These are phyloP conservation scores for Solanum infundibuliforme DNA, from an alignment of 257 asterid species.

Conservation along the genomic window DNA sequence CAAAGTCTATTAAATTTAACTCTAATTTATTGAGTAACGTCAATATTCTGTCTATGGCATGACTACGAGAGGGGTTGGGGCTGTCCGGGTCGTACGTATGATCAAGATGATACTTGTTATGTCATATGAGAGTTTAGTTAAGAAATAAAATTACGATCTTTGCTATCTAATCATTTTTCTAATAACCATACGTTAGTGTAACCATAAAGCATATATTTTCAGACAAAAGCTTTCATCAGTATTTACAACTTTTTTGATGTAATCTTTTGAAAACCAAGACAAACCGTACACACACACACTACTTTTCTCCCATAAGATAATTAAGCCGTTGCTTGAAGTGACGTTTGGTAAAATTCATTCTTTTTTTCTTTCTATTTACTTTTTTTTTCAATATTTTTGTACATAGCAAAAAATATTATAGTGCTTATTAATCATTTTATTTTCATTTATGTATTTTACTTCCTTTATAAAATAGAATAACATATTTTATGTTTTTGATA, in stretches of 20 bases:
- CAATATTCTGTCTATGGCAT: not conserved
- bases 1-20: not conserved
- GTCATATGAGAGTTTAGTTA: not conserved
- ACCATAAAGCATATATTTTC: not conserved
- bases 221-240: not conserved
- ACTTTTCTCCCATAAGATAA: not conserved
- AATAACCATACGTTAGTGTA: not conserved
- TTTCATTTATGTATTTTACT: not conserved
- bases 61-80: accelerated
- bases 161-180: not conserved
- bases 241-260: not conserved
- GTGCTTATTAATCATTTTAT: not conserved
- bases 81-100: accelerated
- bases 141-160: not conserved
- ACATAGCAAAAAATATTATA: not conserved
- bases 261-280: not conserved
- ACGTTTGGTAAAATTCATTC: not conserved
- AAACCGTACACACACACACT: not conserved
- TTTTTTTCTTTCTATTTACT: not conserved
- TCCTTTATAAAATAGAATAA: not conserved
- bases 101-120: not conserved
- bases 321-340: not conserved
- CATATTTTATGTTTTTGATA: not conserved
- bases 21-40: not conserved
- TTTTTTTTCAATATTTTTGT: no score